phyloP scores from a whole-genome alignment of 305 asterid genomes.

The Solanum hybrid region DNA sequence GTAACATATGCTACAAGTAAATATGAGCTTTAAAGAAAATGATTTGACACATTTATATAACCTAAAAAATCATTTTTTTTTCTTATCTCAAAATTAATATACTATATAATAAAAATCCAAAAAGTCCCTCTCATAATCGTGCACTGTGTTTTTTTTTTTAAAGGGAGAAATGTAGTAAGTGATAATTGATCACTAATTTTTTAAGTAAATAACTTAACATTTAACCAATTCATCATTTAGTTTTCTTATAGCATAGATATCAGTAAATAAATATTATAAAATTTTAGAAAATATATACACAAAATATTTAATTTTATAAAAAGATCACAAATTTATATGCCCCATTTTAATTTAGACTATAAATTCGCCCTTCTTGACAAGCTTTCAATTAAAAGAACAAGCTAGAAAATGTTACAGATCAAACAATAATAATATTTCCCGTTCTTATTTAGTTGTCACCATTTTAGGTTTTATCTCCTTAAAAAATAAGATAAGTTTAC shows the following conservation, averaged over 20 bases:
- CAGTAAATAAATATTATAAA: neutral
- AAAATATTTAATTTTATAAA: neutral
- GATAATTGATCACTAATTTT: neutral
- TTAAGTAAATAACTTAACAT: too few species aligned
- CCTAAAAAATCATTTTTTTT: neutral
- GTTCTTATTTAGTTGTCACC: neutral
- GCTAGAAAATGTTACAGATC: neutral
- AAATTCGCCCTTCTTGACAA: neutral
- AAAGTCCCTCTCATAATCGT: neutral
- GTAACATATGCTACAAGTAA: neutral
- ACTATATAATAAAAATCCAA: neutral
- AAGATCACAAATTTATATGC: neutral
- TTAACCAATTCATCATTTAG: neutral
- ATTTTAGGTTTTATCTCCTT: too few species aligned
- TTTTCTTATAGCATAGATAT: neutral
- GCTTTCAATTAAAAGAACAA: neutral
- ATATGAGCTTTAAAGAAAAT: too few species aligned
- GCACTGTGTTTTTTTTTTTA: too few species aligned
- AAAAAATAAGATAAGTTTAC: fast-evolving
- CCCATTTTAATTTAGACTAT: neutral
- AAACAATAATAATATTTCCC: neutral
- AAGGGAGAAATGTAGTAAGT: neutral
- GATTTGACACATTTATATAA: neutral
- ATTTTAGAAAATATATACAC: neutral
- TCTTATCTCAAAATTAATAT: neutral